Conservation (phyloP, 768 basidiomycete species). For the Phaeotremella fagi region DNA sequence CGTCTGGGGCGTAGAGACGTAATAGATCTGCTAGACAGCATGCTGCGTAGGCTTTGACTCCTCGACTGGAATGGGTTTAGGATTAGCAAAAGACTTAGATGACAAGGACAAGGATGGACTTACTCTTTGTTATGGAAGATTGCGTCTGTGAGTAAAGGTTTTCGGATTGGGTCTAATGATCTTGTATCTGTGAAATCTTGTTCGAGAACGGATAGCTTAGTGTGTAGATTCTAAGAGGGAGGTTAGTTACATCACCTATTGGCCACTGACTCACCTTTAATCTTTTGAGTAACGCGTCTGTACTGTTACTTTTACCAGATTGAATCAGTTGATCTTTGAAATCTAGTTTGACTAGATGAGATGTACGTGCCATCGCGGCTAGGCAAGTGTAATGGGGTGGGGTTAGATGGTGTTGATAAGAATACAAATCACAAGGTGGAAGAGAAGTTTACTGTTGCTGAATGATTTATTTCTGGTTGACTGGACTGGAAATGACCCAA, state of each 20-base stretch:
- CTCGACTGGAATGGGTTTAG: slow-evolving; percentile 55
- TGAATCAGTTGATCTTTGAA: slow-evolving; percentile 79
- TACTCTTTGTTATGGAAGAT: slow-evolving; percentile 87
- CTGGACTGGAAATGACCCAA: too few relatives aligned
- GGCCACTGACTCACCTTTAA: slow-evolving; percentile 55
- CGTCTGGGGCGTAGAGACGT: slow-evolving; percentile 90
- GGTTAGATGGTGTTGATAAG: not conserved
- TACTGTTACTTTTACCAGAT: slow-evolving; percentile 60
- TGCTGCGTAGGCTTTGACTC: slow-evolving; percentile 89
- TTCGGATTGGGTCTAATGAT: slow-evolving; percentile 65
- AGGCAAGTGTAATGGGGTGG: too few relatives aligned
- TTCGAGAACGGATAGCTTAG: slow-evolving; percentile 66
- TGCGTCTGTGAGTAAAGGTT: slow-evolving; percentile 71
- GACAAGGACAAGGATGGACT: slow-evolving; percentile 7
- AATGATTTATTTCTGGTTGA: too few relatives aligned
- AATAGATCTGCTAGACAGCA: slow-evolving; percentile 94
- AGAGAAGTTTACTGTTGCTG: too few relatives aligned
- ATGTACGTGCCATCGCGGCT: slow-evolving; percentile 4
- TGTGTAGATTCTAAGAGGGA: slow-evolving; percentile 47
- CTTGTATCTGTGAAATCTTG: slow-evolving; percentile 75
- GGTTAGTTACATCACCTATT: not conserved
- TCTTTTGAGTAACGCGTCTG: slow-evolving; percentile 80
- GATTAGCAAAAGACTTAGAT: slow-evolving; percentile 10
- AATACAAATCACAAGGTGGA: too few relatives aligned
- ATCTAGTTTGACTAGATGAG: slow-evolving; percentile 41